A percentile compares a stretch with the other conserved stretches of the same genome.
phyloP scores from a whole-genome alignment of 441 rosid genomes.

The Croton laevigatus region DNA sequence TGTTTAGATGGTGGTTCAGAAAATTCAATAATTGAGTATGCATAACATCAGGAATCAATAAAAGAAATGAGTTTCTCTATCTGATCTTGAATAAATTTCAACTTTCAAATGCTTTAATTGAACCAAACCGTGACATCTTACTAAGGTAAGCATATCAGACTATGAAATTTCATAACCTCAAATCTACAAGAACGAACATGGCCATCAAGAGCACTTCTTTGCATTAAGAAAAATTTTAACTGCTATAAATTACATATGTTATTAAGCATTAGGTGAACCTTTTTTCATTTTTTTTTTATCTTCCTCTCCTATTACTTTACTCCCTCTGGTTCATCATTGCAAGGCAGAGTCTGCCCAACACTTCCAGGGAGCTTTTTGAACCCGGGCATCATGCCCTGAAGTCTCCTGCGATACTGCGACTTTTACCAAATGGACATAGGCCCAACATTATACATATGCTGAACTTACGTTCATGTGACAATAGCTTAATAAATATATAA shows the following conservation, averaged over 20 bases:
- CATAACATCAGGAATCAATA: too few relatives aligned
- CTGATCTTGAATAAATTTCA: not conserved
- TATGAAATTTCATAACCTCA: not conserved
- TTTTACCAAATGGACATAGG: not conserved
- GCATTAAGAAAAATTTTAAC: not conserved
- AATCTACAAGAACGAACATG: not conserved
- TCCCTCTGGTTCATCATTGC: not conserved
- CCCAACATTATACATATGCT: slow-evolving; percentile 16
- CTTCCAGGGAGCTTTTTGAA: not conserved
- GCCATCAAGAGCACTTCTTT: not conserved
- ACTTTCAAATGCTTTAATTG: not conserved
- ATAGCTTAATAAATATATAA: slow-evolving; percentile 13
- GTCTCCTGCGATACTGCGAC: not conserved
- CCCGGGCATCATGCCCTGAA: not conserved
- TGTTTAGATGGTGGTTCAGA: too few relatives aligned
- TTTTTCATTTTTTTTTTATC: not conserved
- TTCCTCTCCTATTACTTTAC: not conserved
- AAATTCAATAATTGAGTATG: too few relatives aligned
- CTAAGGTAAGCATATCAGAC: not conserved
- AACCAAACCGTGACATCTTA: not conserved
- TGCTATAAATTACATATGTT: not conserved
- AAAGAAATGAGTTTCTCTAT: too few relatives aligned
- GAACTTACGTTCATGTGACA: slow-evolving; percentile 32
- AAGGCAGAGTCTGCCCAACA: not conserved
- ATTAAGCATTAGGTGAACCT: slow-evolving; percentile 10